These are phyloP conservation scores for Shiraia sp. DNA, from an alignment of 2,329 filamentous ascomycete species.

Conservation along the genomic window DNA sequence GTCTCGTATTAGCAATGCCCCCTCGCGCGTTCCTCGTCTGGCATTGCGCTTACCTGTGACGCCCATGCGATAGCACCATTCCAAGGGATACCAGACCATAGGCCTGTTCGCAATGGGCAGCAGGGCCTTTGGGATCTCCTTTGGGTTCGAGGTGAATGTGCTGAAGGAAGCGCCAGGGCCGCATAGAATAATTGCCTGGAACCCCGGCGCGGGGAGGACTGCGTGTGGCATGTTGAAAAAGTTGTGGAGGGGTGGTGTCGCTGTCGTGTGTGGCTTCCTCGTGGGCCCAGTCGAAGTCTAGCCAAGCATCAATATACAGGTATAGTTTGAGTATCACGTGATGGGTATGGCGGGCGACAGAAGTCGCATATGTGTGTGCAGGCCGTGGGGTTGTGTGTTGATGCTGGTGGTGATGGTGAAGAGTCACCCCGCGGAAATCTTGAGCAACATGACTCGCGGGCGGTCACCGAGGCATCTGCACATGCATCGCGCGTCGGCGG, in stretches of 20 bases:
- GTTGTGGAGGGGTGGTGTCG: neutral
- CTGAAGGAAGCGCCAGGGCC: constrained; percentile 80
- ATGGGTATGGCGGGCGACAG: too few relatives aligned
- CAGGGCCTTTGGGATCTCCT: constrained; percentile 80
- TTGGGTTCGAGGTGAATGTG: constrained; percentile 79
- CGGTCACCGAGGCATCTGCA: constrained; percentile 5
- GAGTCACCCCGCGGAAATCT: constrained; percentile 25
- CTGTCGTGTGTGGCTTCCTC: neutral
- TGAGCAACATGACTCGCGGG: constrained; percentile 17
- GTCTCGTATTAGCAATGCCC: constrained; percentile 3
- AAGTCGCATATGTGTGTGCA: neutral
- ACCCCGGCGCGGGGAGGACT: constrained; percentile 72
- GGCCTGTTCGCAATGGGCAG: constrained; percentile 81
- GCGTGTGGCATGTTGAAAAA: constrained; percentile 72
- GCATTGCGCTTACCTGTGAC: constrained; percentile 61
- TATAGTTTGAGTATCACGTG: too few relatives aligned
- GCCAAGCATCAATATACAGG: too few relatives aligned
- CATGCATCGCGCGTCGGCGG: constrained; percentile 1
- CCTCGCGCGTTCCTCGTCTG: neutral
- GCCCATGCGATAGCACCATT: constrained; percentile 82
- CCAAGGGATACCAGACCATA: constrained; percentile 88
- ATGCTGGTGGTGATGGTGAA: constrained; percentile 15
- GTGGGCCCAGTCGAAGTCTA: too few relatives aligned
- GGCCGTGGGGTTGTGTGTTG: neutral
- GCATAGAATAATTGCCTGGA: constrained; percentile 82